phyloP scores from a whole-genome alignment of 805 yeast species.

The Candida palmyrensis region DNA sequence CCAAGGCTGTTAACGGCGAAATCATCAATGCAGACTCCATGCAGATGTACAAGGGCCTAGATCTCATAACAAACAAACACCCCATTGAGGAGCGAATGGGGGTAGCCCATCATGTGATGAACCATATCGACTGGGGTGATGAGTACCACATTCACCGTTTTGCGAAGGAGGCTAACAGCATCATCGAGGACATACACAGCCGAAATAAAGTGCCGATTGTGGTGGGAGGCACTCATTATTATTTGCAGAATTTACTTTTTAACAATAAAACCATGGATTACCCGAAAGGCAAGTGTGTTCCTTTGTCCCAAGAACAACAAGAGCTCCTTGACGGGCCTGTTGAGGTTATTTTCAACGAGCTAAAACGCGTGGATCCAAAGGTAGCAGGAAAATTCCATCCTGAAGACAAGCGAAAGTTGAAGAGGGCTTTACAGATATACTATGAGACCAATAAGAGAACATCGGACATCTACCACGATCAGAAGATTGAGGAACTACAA shows the following conservation, averaged over 20 bases:
- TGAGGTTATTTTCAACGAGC: conserved; percentile 41
- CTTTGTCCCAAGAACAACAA: conserved; percentile 22
- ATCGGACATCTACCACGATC: conserved; percentile 65
- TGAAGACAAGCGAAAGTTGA: conserved; percentile 72
- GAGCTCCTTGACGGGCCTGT: conserved; percentile 52
- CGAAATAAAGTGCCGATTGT: conserved; percentile 77
- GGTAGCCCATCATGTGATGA: conserved; percentile 80
- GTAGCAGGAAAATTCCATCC: conserved; percentile 87
- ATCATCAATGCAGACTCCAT: conserved; percentile 94
- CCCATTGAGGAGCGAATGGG: conserved; percentile 75
- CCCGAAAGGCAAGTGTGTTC: conserved; percentile 24
- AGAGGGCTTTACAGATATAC: conserved; percentile 77
- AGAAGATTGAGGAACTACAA: conserved; percentile 38
- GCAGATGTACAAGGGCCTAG: conserved; percentile 80
- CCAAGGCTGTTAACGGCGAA: conserved; percentile 75
- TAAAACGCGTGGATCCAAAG: conserved; percentile 58
- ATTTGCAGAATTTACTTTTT: conserved; percentile 73
- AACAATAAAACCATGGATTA: conserved; percentile 58
- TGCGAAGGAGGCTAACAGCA: conserved; percentile 58
- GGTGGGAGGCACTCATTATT: conserved; percentile 96
- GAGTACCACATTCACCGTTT: conserved; percentile 81
- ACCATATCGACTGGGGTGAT: conserved; percentile 75
- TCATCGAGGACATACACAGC: conserved; percentile 59
- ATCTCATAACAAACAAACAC: conserved; percentile 86
- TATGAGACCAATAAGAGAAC: conserved; percentile 62